These are phyloP conservation scores for Laburnicola sp. DNA, from an alignment of 2,329 filamentous ascomycete species.

Conservation along the genomic window DNA sequence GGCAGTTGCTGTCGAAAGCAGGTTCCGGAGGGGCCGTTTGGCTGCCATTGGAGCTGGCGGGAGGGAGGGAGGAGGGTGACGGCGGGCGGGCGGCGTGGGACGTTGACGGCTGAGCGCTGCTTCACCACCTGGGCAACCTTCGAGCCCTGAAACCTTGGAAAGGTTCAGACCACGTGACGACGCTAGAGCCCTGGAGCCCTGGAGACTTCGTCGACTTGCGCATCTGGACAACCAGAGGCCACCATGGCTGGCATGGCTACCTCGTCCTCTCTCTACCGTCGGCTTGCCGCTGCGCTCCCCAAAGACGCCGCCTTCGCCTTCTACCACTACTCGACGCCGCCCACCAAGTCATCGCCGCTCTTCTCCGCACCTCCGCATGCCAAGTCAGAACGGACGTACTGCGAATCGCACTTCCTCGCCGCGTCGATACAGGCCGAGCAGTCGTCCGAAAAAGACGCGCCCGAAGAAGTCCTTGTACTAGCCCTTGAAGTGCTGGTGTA, in stretches of 20 bases:
- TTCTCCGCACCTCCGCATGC: constrained; percentile 76
- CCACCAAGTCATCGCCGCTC: constrained; percentile 72
- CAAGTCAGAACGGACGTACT: constrained; percentile 75
- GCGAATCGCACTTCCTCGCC: constrained; percentile 79
- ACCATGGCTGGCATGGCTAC: constrained; percentile 32
- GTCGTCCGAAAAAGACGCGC: constrained; percentile 16
- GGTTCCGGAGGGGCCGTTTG: constrained; percentile 47
- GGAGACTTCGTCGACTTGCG: constrained; percentile 16
- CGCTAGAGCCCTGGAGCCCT: constrained; percentile 13
- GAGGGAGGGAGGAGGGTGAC: constrained; percentile 18
- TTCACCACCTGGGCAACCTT: too few relatives aligned
- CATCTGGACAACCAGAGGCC: background rate
- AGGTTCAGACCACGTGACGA: background rate
- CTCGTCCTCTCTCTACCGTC: constrained; percentile 41
- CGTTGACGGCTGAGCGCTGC: background rate
- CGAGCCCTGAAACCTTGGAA: too few relatives aligned
- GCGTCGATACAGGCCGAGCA: constrained; percentile 54
- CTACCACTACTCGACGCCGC: constrained; percentile 86
- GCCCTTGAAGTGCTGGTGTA: constrained; percentile 89
- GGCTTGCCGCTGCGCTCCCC: constrained; percentile 58
- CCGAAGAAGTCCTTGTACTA: constrained; percentile 68
- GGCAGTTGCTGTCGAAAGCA: constrained; percentile 32
- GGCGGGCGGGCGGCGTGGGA: constrained; percentile 6
- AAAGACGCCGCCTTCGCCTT: constrained; percentile 64
- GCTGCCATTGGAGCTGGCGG: constrained; percentile 51